phyloP scores from a whole-genome alignment of 176 grass and related monocot genomes.

The Phragmites australis region DNA sequence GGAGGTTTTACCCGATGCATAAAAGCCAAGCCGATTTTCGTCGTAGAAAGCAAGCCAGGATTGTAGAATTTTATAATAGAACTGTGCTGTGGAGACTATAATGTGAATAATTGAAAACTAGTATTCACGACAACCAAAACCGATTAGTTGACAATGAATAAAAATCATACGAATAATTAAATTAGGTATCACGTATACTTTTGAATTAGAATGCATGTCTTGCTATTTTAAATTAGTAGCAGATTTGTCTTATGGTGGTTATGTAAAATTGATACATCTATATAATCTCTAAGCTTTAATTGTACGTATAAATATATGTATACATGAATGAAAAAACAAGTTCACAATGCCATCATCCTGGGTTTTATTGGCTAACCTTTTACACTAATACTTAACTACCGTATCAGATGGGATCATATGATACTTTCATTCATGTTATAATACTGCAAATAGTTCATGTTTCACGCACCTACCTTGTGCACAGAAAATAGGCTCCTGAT shows the following conservation, averaged over 20 bases:
- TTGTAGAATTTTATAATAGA: background rate
- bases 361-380: background rate
- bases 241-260: too few relatives aligned
- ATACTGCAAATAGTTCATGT: background rate
- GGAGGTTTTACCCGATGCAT: background rate
- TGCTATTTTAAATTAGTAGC: background rate
- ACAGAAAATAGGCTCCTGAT: background rate
- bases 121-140: too few relatives aligned
- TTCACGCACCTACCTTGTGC: background rate
- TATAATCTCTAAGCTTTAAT: background rate
- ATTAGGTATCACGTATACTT: too few relatives aligned
- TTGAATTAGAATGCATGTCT: too few relatives aligned
- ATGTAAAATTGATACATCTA: too few relatives aligned
- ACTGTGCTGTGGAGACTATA: too few relatives aligned
- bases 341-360: background rate
- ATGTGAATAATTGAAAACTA: too few relatives aligned
- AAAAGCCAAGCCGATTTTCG: background rate
- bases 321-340: background rate
- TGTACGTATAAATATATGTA: background rate
- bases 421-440: background rate
- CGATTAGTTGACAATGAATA: too few relatives aligned
- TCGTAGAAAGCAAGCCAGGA: background rate
- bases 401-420: background rate
- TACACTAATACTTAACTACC: background rate
- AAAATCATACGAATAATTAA: too few relatives aligned